Evolutionary conservation across 441 rosid species (phyloP), one percentile per base, ranked within the genome.

Genomic region (Raphanus hybrid): DNA sequence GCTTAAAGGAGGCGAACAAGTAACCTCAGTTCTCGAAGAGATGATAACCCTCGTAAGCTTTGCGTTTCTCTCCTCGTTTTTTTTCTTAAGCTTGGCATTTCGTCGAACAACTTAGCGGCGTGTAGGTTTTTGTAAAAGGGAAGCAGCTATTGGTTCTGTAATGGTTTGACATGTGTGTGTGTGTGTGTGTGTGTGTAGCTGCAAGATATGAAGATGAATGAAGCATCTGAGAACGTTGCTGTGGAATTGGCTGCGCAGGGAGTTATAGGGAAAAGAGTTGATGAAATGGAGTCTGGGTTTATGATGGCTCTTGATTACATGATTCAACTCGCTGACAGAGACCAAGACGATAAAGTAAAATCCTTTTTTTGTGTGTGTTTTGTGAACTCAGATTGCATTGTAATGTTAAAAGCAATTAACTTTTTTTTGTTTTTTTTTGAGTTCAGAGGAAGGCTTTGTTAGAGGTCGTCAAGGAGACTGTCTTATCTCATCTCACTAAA

Each of bases 221-320:
- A 91, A 78, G 88, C 92, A 70, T 93, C 98, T 8, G 97, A 92
- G 87, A 88, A 82, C 78, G 95, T 93, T 69, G 99, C 97, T 3
- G 94, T 96, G 34, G 96, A 96, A 75, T 88, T 96, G 86, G 92
- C 95, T 50, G 99, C 97, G 20, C 98, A 92, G 71, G 98, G 97
- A 83, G 97, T 92, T 54, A 93, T 96, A 67, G 99, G 99, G 60
- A 93, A 93, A 80, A 85, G 98, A 67, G 97, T 96, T 41, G 98
- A 96, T 79, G 90, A 90, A 87, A 96, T 96, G 99, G 97, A 96
- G 75, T 75, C 96, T 0, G 90, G 97, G 14, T 93, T 93, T 82
- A 96, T 93, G 96, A 92, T 93, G 98, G 97, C 98, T 57, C 84
- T 93, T 32, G 97, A 96, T 89, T 89, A 88, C 87, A 93, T 93